Percentiles rank a stretch among this genome's conserved stretches.
These are phyloP conservation scores for Macadamia tetraphylla DNA, from an alignment of 164 flowering plant genomes.

Conservation along the genomic window DNA sequence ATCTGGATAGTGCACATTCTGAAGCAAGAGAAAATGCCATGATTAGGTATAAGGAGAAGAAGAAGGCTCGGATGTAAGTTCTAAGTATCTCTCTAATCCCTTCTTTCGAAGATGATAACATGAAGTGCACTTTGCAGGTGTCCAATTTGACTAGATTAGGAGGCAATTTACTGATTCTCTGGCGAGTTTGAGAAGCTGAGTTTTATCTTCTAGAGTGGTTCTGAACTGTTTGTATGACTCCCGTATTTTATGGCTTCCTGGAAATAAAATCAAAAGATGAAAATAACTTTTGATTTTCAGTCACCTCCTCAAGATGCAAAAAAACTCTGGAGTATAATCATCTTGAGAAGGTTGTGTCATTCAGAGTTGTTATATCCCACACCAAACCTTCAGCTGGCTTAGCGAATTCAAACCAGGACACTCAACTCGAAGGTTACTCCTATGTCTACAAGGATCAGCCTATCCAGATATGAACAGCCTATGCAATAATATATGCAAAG, in stretches of 20 bases:
- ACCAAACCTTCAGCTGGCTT: not conserved
- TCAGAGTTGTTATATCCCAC: not conserved
- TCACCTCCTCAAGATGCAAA: too few relatives aligned
- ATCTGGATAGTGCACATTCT: constrained; percentile 18
- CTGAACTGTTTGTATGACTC: not conserved
- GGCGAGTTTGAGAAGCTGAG: not conserved
- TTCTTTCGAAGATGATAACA: not conserved
- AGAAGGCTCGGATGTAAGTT: constrained; percentile 41
- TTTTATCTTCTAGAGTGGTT: not conserved
- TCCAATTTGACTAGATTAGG: not conserved
- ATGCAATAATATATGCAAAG: not conserved
- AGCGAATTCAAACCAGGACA: not conserved
- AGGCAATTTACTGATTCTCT: not conserved
- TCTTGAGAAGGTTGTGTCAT: not conserved
- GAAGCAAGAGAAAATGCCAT: constrained; percentile 32
- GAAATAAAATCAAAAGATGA: not conserved
- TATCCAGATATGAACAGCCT: not conserved
- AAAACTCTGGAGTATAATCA: too few relatives aligned
- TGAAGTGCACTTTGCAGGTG: not conserved
- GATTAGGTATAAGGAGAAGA: constrained; percentile 42
- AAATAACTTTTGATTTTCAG: too few relatives aligned
- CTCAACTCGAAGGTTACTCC: not conserved
- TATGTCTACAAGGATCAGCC: not conserved
- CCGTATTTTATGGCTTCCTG: not conserved
- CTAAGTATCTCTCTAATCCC: not conserved